Conservation (phyloP, 169 alveolate species). For the Plasmodium adleri region DNA sequence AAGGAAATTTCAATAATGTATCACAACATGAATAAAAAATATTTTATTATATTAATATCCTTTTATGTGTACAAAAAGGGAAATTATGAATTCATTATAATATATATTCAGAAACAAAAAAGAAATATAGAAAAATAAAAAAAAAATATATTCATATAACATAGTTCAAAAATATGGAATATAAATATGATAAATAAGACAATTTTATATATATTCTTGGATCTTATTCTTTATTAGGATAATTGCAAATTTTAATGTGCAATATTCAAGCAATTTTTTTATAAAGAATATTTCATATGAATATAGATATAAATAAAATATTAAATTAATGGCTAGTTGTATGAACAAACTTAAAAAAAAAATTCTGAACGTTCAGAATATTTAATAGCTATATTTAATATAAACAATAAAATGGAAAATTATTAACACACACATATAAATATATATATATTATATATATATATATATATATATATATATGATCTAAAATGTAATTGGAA, state of each 20-base stretch:
- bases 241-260: not conserved
- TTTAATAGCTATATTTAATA: not conserved
- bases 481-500: too few relatives aligned
- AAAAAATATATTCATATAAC: not conserved
- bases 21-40: too few relatives aligned
- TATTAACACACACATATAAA: not conserved
- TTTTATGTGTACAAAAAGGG: too few relatives aligned
- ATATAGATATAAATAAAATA: not conserved
- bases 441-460: too few relatives aligned
- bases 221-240: not conserved
- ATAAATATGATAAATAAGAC: too few relatives aligned
- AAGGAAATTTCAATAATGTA: too few relatives aligned
- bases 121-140: not conserved
- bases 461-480: too few relatives aligned
- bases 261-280: not conserved
- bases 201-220: too few relatives aligned
- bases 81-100: too few relatives aligned
- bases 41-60: too few relatives aligned
- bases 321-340: slow-evolving; percentile 19
- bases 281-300: not conserved
- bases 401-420: slow-evolving; percentile 8
- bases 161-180: not conserved
- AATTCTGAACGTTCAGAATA: slow-evolving; percentile 19
- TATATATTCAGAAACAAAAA: too few relatives aligned
- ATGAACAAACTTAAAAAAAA: slow-evolving; percentile 8